A percentile compares a stretch with the other conserved stretches of the same genome.
phyloP scores from a whole-genome alignment of 2,329 filamentous ascomycete genomes.

The Juglanconis sp. region DNA sequence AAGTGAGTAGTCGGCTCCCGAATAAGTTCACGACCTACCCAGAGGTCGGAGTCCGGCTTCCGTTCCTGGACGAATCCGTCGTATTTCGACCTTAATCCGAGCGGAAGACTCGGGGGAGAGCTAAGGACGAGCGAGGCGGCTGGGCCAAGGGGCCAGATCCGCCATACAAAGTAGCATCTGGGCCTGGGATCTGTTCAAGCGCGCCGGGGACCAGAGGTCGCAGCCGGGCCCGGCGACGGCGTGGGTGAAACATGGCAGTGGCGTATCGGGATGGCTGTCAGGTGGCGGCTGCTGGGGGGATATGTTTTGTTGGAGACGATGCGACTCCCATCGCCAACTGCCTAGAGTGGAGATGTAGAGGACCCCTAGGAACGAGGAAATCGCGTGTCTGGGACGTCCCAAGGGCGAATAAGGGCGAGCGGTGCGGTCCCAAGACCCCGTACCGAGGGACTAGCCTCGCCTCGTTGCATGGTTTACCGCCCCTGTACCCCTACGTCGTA shows the following conservation, averaged over 20 bases:
- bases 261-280: not conserved
- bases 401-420: not conserved
- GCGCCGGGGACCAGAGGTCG: not conserved
- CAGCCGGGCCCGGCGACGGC: conserved; percentile 2
- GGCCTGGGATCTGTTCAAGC: not conserved
- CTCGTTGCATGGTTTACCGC: not conserved
- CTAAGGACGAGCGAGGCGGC: not conserved
- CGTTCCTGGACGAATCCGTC: not conserved
- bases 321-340: not conserved
- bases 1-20: conserved; percentile 1
- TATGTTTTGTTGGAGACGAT: not conserved
- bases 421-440: not conserved
- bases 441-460: not conserved
- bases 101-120: conserved; percentile 9
- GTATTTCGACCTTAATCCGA: conserved; percentile 11
- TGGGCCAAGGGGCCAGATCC: not conserved
- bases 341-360: conserved; percentile 3
- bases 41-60: not conserved
- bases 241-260: not conserved
- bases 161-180: not conserved
- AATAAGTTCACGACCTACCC: not conserved
- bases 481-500: not conserved
- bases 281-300: not conserved
- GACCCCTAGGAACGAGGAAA: not conserved
- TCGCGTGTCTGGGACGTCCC: not conserved